Percentiles rank a stretch among this genome's conserved stretches.
phyloP scores from a whole-genome alignment of 2,329 filamentous ascomycete genomes.

The Geosmithia morbida region DNA sequence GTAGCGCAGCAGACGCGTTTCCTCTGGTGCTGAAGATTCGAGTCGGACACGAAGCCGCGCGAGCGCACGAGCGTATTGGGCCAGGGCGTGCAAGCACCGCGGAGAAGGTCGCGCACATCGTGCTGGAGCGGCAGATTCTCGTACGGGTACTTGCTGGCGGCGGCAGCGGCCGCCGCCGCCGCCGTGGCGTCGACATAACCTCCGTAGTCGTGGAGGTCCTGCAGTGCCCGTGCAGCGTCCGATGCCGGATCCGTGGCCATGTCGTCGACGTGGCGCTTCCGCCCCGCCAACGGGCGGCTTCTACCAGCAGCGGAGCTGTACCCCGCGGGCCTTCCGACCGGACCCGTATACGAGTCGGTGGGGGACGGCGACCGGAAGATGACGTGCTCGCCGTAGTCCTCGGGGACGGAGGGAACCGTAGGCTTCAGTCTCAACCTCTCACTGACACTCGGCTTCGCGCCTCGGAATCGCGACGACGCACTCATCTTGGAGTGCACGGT shows the following conservation, averaged over 20 bases:
- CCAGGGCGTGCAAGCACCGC: slow-evolving; percentile 19
- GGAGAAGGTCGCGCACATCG: slow-evolving; percentile 50
- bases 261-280: slow-evolving; percentile 30
- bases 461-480: slow-evolving; percentile 49
- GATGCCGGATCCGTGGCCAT: slow-evolving; percentile 26
- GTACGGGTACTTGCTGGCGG: slow-evolving; percentile 14
- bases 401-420: slow-evolving; percentile 40
- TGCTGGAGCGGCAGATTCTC: slow-evolving; percentile 39
- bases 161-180: slow-evolving; percentile 13
- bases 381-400: slow-evolving; percentile 33
- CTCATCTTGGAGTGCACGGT: slow-evolving; percentile 35
- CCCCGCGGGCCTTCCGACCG: slow-evolving; percentile 31
- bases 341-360: slow-evolving; percentile 40
- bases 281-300: slow-evolving; percentile 21
- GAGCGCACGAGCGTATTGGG: slow-evolving; percentile 23
- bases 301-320: slow-evolving; percentile 31
- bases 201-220: slow-evolving; percentile 44
- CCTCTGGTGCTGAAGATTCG: slow-evolving; percentile 13
- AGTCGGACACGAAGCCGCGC: slow-evolving; percentile 9
- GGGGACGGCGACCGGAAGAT: slow-evolving; percentile 34
- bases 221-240: slow-evolving; percentile 42
- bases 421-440: slow-evolving; percentile 39
- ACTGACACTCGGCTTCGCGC: slow-evolving; percentile 36
- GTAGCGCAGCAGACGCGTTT: slow-evolving; percentile 55
- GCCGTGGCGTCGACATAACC: slow-evolving; percentile 4